Conservation (phyloP, 768 basidiomycete genomes). For the Suillus fuscotomentosus region DNA sequence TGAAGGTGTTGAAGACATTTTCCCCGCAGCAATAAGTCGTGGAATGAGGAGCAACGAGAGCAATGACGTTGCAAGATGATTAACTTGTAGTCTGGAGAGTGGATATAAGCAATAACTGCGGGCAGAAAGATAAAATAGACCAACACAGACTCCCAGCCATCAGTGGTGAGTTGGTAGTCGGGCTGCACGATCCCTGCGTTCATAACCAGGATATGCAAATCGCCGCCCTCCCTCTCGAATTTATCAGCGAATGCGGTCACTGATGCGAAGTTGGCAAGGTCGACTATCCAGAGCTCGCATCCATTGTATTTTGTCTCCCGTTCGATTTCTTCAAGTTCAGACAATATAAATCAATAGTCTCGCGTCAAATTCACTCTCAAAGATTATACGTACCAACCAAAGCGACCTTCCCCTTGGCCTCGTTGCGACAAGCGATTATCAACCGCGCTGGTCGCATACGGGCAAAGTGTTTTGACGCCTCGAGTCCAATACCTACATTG, state of each 20-base stretch:
- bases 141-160: slow-evolving; percentile 49
- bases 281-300: too few relatives aligned
- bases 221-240: slow-evolving; percentile 3
- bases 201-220: slow-evolving; percentile 40
- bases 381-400: slow-evolving; percentile 16
- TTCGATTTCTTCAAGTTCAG: slow-evolving; percentile 19
- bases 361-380: too few relatives aligned
- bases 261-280: too few relatives aligned
- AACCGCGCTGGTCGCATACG: slow-evolving; percentile 29
- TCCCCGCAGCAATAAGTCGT: slow-evolving; percentile 23
- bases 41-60: slow-evolving; percentile 33
- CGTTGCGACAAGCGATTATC: slow-evolving; percentile 27
- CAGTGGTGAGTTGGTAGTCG: slow-evolving; percentile 26
- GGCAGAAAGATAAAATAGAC: slow-evolving; percentile 2
- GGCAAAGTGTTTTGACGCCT: slow-evolving; percentile 30
- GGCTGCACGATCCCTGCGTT: slow-evolving; percentile 35
- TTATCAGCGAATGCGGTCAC: slow-evolving; percentile 18
- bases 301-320: neutral
- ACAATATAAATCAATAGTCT: neutral
- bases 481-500: slow-evolving; percentile 33
- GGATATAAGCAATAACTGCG: neutral
- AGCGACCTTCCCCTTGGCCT: slow-evolving; percentile 22
- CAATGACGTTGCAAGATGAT: slow-evolving; percentile 31
- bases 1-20: slow-evolving; percentile 18
- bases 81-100: slow-evolving; percentile 32